Percentiles rank a stretch among this genome's conserved stretches.
phyloP scores from a whole-genome alignment of 1,139 yeast species.

The Kodamaea sp. region DNA sequence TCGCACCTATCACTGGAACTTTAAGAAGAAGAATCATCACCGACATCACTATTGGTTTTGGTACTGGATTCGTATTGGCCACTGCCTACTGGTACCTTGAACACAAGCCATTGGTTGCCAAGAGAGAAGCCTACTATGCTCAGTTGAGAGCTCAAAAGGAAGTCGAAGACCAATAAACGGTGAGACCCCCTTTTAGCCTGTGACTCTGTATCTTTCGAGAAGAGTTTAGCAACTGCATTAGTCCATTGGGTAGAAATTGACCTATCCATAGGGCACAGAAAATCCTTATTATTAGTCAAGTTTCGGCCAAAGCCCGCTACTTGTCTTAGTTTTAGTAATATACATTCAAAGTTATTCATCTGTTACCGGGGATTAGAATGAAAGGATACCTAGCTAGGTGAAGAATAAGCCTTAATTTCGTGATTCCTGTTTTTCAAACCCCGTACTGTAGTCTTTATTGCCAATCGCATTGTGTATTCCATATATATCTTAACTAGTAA shows the following conservation, averaged over 20 bases:
- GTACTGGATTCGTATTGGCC: slow-evolving; percentile 43
- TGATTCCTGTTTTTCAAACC: too few relatives aligned
- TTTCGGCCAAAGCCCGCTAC: not conserved
- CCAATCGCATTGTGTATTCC: too few relatives aligned
- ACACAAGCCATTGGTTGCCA: slow-evolving; percentile 72
- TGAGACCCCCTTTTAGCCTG: too few relatives aligned
- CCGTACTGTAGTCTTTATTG: too few relatives aligned
- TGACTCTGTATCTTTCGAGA: too few relatives aligned
- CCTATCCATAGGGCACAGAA: too few relatives aligned
- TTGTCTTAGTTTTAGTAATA: not conserved
- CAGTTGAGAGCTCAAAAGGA: slow-evolving; percentile 72
- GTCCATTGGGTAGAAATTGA: too few relatives aligned
- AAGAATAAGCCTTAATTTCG: too few relatives aligned
- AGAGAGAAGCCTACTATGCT: slow-evolving; percentile 86
- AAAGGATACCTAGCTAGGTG: too few relatives aligned
- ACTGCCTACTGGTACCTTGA: slow-evolving; percentile 73
- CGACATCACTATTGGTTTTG: slow-evolving; percentile 73
- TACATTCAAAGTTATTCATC: not conserved
- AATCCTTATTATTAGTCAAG: not conserved
- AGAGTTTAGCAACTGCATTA: too few relatives aligned
- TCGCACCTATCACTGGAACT: slow-evolving; percentile 88
- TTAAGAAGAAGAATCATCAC: slow-evolving; percentile 80
- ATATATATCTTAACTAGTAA: too few relatives aligned
- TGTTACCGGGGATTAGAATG: too few relatives aligned
- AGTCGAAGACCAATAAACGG: slow-evolving; percentile 48